Evolutionary conservation across 257 asterid species (phyloP).

Genomic region (Solanum piurae): DNA sequence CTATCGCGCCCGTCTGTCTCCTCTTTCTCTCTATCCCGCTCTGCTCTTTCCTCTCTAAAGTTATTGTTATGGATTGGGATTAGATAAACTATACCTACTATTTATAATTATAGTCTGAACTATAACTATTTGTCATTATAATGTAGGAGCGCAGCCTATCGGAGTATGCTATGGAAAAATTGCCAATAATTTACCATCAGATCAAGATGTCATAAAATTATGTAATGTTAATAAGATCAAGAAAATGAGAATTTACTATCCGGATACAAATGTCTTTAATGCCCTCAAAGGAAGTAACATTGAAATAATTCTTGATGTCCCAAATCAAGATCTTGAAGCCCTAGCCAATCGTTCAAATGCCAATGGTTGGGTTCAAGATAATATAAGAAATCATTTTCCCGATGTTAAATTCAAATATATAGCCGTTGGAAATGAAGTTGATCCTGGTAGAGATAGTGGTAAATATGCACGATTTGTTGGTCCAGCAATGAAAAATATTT

Average conservation of each 20-base stretch:
- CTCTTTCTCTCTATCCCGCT: too few relatives aligned
- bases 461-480: background rate
- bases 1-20: too few relatives aligned
- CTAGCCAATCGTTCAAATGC: slow-evolving; percentile 3
- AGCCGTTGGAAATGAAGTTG: slow-evolving; percentile 29
- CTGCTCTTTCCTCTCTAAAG: too few relatives aligned
- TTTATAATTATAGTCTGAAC: too few relatives aligned
- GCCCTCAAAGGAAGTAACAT: slow-evolving; percentile 25
- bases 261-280: background rate
- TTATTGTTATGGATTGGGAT: too few relatives aligned
- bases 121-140: too few relatives aligned
- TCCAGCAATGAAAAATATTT: slow-evolving; percentile 22
- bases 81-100: too few relatives aligned
- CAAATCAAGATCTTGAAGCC: slow-evolving; percentile 1
- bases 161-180: slow-evolving; percentile 24
- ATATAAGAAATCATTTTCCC: background rate
- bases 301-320: slow-evolving; percentile 15
- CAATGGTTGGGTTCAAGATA: slow-evolving; percentile 20
- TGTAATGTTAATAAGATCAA: slow-evolving; percentile 10
- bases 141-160: background rate
- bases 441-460: background rate
- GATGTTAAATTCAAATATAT: slow-evolving; percentile 27
- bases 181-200: slow-evolving; percentile 21
- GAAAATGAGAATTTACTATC: slow-evolving; percentile 15
- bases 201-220: slow-evolving; percentile 9